These are phyloP conservation scores for Plantago elongata DNA, from an alignment of 257 asterid genomes.

Conservation along the genomic window DNA sequence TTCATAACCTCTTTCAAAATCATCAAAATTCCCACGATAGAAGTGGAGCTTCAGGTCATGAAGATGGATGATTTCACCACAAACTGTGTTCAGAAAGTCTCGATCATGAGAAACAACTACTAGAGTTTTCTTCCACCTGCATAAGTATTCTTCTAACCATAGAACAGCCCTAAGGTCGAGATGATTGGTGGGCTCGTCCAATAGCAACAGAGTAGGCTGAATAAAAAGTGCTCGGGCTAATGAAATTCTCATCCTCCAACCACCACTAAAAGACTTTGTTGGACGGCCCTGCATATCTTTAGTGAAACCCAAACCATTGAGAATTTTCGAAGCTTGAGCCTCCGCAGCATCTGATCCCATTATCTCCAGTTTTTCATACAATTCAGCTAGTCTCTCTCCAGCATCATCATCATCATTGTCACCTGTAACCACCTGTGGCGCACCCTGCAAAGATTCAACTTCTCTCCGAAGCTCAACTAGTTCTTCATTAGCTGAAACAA, in stretches of 20 bases:
- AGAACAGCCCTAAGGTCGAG: constrained; percentile 74
- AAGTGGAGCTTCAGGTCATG: constrained; percentile 55
- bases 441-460: constrained; percentile 44
- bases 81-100: constrained; percentile 58
- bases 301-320: constrained; percentile 68
- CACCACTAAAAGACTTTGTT: constrained; percentile 68
- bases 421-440: constrained; percentile 27
- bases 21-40: constrained; percentile 61
- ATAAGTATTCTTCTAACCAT: constrained; percentile 63
- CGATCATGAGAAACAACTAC: constrained; percentile 68
- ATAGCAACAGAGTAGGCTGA: constrained; percentile 61
- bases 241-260: constrained; percentile 79
- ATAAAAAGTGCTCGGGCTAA: constrained; percentile 69
- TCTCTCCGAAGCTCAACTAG: constrained; percentile 52
- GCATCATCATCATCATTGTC: constrained; percentile 38
- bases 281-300: constrained; percentile 61
- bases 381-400: constrained; percentile 54
- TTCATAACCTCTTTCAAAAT: constrained; percentile 55
- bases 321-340: constrained; percentile 73
- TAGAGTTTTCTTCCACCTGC: constrained; percentile 74
- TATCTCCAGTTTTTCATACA: constrained; percentile 57
- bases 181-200: constrained; percentile 76
- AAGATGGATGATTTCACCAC: constrained; percentile 59
- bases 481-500: constrained; percentile 67
- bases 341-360: constrained; percentile 80